Evolutionary conservation across 2,329 filamentous ascomycete genomes (phyloP), one percentile per base, ranked within the genome.

Genomic region (Venturia pyrina): DNA sequence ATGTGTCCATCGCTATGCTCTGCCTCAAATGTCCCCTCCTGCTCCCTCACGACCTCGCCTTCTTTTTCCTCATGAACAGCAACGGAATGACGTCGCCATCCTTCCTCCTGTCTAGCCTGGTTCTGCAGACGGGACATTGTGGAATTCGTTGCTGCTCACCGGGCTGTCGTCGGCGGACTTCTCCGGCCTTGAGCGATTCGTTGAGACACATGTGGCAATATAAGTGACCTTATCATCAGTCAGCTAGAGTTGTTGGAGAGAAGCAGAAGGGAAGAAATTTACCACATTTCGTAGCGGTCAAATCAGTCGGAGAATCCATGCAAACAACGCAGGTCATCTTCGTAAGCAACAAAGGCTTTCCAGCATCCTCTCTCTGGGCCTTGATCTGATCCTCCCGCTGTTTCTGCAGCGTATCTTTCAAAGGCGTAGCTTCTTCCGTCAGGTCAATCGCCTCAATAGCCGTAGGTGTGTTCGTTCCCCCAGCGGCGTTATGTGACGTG

Each of bases 141-240:
- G 75, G 76, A 28, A 75, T 74, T 57, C 74, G 79, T 1, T 75
- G 59, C 15, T 37, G 77, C 68, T 78, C 76, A 56, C 76, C 76
- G 7, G 43, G 21, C 19, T 8, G 56, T 0, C 78, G 78, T 11
- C 76, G 71, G 50, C 79, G 80, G 68, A 81, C 80, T 69, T 85
- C 83, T 56, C 81, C 80, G 34, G 81, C 81, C 48, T 82, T 82
- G 21, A 88, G 74, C n/a, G 83, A 82, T 71, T 86, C 82, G 63
- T 83, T 80, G 53, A 88, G 81, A 69, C 85, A 88, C 44, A 82
- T 81, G 70, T 87, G 85, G 72, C 85, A 88, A 73, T 87, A 87
- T 32, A 87, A 77, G 71, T 88, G 85, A 0, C 85, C 84, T 86
- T 21, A 13, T 44, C 1, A 24, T 71, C 59, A 69, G 59, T 63